Base-by-base conservation (phyloP, 805 yeast genomes). In the Isabelozyma pseudorhagii region DNA sequence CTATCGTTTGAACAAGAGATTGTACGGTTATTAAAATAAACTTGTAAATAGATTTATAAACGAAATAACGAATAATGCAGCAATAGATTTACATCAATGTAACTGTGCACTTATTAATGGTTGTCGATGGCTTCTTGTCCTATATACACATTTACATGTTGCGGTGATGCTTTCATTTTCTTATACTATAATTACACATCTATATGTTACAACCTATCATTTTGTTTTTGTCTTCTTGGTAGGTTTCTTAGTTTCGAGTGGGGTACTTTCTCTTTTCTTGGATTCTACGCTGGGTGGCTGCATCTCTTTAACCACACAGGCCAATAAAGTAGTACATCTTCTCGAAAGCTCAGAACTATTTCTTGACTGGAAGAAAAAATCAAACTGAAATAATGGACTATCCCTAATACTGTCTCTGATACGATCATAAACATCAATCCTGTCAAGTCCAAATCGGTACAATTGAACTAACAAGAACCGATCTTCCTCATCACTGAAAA, bases 401-500 rank as follows among this genome's bases (percentile, higher is more conserved):
- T 79, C 80, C 50, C 89, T 75, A 40, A 93, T 84, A 28, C 86
- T 84, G 51, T 85, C 89, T 48, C 90, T 78, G 44, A 93, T 84
- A 53, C 80, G 67, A 50, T 93, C 99, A 62, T 85, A 88, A 13
- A 93, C 71, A 60, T 88, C 90, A 11, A 83, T 84, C 21, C 85
- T 75, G 56, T 89, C 97, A 34, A 92, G 66, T 0, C 99, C 99
- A 62, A 81, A 82, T 52, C 86, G 77, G 71, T 87, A 85, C 61
- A 90, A 70, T 72, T 88, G 92, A 13, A 91, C 81, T 50, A 94
- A 71, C 57, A 94, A 69, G 66, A 88, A 94, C 58, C 97, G 76
- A 67, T 94, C 99, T 64, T 94, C 97, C 53, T 88, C 96, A 45
- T 89, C 96, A 29, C 89, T 82, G 67, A 83, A 94, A 2, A 86